Percentiles rank a stretch among this genome's conserved stretches.
phyloP scores from a whole-genome alignment of 192 early-diverging fungal genomes.

The Haplosporangium gracile region DNA sequence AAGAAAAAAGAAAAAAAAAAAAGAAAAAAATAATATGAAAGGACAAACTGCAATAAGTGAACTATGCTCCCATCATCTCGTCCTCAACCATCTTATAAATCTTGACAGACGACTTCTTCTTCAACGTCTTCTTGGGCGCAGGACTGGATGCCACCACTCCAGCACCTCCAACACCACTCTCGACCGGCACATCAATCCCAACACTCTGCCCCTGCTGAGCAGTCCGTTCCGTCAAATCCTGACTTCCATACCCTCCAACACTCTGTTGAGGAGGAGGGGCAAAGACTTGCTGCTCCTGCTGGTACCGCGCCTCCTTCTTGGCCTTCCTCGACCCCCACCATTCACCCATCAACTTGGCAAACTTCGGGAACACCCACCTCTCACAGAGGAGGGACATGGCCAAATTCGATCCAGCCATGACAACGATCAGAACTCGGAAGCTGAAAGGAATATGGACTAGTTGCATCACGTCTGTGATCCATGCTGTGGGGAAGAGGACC shows the following conservation, averaged over 20 bases:
- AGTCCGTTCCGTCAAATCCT: constrained; percentile 1
- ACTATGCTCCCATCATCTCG: constrained; percentile 48
- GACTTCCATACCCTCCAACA: constrained; percentile 34
- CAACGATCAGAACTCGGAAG: constrained; percentile 73
- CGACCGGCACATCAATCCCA: neutral
- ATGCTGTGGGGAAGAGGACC: constrained; percentile 67
- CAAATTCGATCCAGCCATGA: constrained; percentile 73
- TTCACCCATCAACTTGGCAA: constrained; percentile 51
- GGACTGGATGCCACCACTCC: neutral
- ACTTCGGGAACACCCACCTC: constrained; percentile 57
- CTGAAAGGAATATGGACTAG: constrained; percentile 67
- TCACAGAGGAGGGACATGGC: constrained; percentile 60
- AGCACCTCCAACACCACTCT: neutral
- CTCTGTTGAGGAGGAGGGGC: neutral
- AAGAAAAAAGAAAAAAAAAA: neutral
- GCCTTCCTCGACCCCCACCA: constrained; percentile 24
- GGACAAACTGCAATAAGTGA: neutral
- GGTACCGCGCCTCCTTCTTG: neutral
- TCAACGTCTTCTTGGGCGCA: neutral
- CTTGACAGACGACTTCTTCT: constrained; percentile 46
- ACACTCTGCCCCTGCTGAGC: neutral
- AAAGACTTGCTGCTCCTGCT: constrained; percentile 16
- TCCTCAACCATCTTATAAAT: constrained; percentile 58
- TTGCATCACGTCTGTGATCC: constrained; percentile 73
- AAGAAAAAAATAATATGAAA: neutral